These are phyloP conservation scores for Scedosporium dehoogii DNA, from an alignment of 2,329 filamentous ascomycete genomes.

Conservation along the genomic window DNA sequence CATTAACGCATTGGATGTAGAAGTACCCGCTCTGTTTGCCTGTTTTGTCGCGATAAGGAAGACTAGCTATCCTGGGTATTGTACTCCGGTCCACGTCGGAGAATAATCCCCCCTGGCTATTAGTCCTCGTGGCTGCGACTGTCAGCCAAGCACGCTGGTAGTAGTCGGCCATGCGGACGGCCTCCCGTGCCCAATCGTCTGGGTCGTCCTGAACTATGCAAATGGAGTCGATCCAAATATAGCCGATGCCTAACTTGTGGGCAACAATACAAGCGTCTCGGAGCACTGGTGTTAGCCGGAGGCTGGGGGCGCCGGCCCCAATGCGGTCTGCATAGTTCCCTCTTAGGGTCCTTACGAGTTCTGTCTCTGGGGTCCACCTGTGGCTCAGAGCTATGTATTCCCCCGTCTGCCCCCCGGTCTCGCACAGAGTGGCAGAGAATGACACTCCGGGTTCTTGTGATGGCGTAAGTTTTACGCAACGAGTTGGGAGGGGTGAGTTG, in stretches of 20 bases:
- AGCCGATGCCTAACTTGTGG: conserved; percentile 4
- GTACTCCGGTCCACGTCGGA: not conserved
- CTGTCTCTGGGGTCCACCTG: not conserved
- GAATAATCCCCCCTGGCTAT: not conserved
- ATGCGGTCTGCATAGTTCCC: not conserved
- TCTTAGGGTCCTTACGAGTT: not conserved
- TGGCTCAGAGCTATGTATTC: not conserved
- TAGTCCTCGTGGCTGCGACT: not conserved
- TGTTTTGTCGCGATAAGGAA: not conserved
- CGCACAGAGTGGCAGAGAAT: too few relatives aligned
- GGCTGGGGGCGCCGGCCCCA: not conserved
- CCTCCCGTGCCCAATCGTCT: not conserved
- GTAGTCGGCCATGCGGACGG: not conserved
- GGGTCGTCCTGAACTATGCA: not conserved
- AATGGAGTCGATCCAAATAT: conserved; percentile 7
- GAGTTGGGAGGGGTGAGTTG: too few relatives aligned
- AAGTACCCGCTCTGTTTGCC: not conserved
- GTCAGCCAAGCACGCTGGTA: not conserved
- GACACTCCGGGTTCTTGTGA: too few relatives aligned
- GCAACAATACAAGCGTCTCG: not conserved
- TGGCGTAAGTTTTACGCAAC: too few relatives aligned
- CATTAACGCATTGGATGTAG: not conserved
- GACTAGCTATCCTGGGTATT: not conserved
- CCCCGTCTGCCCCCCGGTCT: not conserved
- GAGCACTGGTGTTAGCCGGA: not conserved